Conservation (phyloP, 2,329 filamentous ascomycete species). For the Nemania sp. region DNA sequence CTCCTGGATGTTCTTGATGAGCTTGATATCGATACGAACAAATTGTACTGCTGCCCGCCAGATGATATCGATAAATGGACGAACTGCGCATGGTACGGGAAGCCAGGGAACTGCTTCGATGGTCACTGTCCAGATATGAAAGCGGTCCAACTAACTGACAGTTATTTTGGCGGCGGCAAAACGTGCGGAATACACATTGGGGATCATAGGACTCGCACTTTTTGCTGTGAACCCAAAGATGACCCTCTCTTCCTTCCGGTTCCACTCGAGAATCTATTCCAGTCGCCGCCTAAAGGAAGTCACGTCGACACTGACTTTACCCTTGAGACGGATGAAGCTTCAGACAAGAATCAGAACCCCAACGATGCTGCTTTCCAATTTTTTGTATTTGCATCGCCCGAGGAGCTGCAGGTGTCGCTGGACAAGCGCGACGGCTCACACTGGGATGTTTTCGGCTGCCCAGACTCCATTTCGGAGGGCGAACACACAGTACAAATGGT, state of each 20-base stretch:
- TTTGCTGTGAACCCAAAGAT: slow-evolving; percentile 40
- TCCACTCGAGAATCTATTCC: slow-evolving; percentile 41
- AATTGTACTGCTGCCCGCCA: too few relatives aligned
- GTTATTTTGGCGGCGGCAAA: slow-evolving; percentile 33
- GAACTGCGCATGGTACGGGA: too few relatives aligned
- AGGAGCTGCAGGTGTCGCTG: slow-evolving; percentile 40
- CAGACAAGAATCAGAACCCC: slow-evolving; percentile 26
- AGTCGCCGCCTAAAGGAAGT: slow-evolving; percentile 38
- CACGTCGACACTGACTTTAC: slow-evolving; percentile 37
- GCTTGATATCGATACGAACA: too few relatives aligned
- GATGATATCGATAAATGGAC: too few relatives aligned
- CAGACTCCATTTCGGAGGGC: slow-evolving; percentile 33
- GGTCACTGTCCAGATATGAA: slow-evolving; percentile 37
- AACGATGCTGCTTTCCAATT: slow-evolving; percentile 41
- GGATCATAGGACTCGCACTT: slow-evolving; percentile 35
- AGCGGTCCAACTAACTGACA: slow-evolving; percentile 35
- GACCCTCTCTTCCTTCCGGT: slow-evolving; percentile 42
- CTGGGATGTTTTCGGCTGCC: slow-evolving; percentile 48
- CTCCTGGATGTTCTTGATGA: too few relatives aligned
- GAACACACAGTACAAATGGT: slow-evolving; percentile 43
- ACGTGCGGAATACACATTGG: slow-evolving; percentile 26
- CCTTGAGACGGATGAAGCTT: slow-evolving; percentile 35
- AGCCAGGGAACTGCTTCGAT: slow-evolving; percentile 41
- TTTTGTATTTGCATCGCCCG: slow-evolving; percentile 39
- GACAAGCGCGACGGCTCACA: slow-evolving; percentile 49